Evolutionary conservation across 164 flowering plant species (phyloP), one percentile per base, ranked within the genome.

Genomic region (Nelumbo lutea): DNA sequence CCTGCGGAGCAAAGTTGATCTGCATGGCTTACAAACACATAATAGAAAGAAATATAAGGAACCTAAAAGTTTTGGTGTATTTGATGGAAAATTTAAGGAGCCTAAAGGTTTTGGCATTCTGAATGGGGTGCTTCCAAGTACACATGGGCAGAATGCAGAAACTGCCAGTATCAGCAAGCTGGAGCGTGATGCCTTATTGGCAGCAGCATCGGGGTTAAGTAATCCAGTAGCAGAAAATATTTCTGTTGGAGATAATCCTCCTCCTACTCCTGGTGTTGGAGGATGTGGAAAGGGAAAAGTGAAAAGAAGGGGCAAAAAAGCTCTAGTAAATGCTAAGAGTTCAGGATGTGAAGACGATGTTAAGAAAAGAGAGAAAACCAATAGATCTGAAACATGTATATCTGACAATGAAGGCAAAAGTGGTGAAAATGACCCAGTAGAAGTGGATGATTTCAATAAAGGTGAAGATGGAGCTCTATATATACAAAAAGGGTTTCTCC

Each of bases 61-160:
- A 11, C 88, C 90, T 51, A 91, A 87, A 85, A 97, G 99, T 58
- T 82, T 87, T 78, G 99, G 99, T 66, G 72, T 96, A 76, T 90
- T 96, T 60, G 84, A 27, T 27, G 27, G 27, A 27, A 91, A 88
- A 79, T 70, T 79, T 7, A 84, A 84, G 72, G 83, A 79, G 9
- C 88, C 90, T 51, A 91, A 87, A 85, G 98, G 99, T 58, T 82
- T 87, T 78, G 99, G 99, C 64, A 73, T 96, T 75, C 90, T 96
- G 62, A 83, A 93, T 82, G 99, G 99, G 41, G 81, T 80, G 46
- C 79, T 74, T 73, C 87, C 87, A 42, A 62, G 80, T 55, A 75
- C 78, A 75, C 72, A 90, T 70, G 79, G 77, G 65, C 84, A 87
- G 70, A 85, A 76, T 63, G 73, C 81, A 42, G 97, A 87, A 78